phyloP scores from a whole-genome alignment of 2,329 filamentous ascomycete species.

The Fusarium drepaniforme region DNA sequence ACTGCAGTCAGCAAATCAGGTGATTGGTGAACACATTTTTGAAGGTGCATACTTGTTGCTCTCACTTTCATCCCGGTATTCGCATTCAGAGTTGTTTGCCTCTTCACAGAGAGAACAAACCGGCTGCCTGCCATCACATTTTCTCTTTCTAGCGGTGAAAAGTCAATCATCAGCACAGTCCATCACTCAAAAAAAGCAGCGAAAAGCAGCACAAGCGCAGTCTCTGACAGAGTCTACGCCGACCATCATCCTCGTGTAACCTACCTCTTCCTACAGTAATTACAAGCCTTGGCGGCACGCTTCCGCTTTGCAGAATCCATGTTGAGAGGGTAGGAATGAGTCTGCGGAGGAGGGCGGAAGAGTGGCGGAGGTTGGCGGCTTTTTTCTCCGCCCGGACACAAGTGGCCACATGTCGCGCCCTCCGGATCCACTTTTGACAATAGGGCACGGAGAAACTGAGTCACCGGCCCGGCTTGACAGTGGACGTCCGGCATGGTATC shows the following conservation, averaged over 20 bases:
- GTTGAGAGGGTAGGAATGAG: not conserved
- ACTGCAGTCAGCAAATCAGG: not conserved
- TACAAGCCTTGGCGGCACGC: constrained; percentile 41
- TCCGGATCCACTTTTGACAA: not conserved
- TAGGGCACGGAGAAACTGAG: not conserved
- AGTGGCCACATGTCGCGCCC: constrained; percentile 3
- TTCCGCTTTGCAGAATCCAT: constrained; percentile 39
- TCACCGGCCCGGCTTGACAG: not conserved
- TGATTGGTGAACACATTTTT: no score
- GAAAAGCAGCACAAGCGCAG: not conserved
- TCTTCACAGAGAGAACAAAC: constrained; percentile 36
- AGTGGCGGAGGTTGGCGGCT: constrained; percentile 28
- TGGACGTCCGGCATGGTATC: not conserved
- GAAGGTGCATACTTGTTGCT: not conserved
- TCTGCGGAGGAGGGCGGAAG: constrained; percentile 27
- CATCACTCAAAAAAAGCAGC: not conserved
- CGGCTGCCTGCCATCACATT: constrained; percentile 36
- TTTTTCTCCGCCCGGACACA: constrained; percentile 8
- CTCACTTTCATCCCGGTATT: constrained; percentile 32
- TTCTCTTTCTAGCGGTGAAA: constrained; percentile 25
- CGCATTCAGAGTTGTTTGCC: constrained; percentile 33
- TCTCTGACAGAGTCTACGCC: not conserved
- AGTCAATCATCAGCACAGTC: not conserved
- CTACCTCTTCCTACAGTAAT: constrained; percentile 38
- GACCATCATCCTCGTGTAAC: not conserved